Base-by-base conservation (phyloP, 306 rosid genomes). In the Acacia crassicarpa region DNA sequence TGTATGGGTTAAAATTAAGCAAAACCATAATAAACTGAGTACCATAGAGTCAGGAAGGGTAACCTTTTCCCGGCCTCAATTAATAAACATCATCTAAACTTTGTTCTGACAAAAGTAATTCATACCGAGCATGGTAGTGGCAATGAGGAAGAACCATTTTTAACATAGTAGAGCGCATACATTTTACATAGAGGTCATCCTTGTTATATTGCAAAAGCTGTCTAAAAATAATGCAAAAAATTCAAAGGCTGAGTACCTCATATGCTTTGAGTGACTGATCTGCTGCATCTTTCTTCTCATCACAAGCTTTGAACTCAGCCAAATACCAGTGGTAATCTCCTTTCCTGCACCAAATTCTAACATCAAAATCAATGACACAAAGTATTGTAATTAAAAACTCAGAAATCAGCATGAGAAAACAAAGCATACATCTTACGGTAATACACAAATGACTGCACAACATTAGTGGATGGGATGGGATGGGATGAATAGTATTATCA, bases 401-500 rank as follows among this genome's bases (percentile, higher is more conserved):
- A 30, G n/a, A 62, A 4, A 49, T 19, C 3, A 3, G 4, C 10
- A 75, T 23, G 61, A 78, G 71, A 74, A 3, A 59, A 67, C 32
- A 68, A 67, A 45, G 25, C 85, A 61, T 83, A 86, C 89, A 86
- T 86, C 79, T 86, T 84, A 81, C 84, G 83, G 71, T 86, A 86
- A 71, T 83, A 86, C 61, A 86, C 81, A 0, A 80, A 80, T 41
- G 89, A 80, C 70, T 83, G 87, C 0, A 79, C 68, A 69, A 81
- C 8, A 70, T 68, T 81, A 74, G 85, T 81, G 33, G 89, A 86
- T 22, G 89, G 87, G 25, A 86, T 86, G 74, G 83, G 89, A 83
- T 86, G 89, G 80, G n/a, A n/a, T n/a, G n/a, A n/a, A n/a, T n/a
- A 83, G 76, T 54, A 86, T 7, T 40, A 84, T 86, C 89, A 78